These are phyloP conservation scores for Podaxis pistillaris DNA, from an alignment of 768 basidiomycete genomes.

Conservation along the genomic window DNA sequence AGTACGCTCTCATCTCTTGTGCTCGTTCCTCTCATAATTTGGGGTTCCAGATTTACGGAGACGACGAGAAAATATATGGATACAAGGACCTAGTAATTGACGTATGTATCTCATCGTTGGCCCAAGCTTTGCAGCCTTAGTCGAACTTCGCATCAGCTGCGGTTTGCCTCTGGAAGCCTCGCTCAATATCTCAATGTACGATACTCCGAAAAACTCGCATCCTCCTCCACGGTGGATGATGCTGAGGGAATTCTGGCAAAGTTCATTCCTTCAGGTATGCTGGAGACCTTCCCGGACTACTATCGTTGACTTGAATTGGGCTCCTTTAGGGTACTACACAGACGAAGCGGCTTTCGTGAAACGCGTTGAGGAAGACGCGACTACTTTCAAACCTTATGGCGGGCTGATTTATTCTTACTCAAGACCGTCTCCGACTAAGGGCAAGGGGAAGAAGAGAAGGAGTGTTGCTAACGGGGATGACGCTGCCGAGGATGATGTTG, in stretches of 20 bases:
- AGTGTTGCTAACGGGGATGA: constrained; percentile 25
- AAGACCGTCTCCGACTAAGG: constrained; percentile 46
- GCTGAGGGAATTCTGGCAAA: constrained; percentile 73
- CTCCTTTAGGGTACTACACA: constrained; percentile 64
- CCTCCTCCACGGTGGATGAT: constrained; percentile 78
- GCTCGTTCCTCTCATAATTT: neutral
- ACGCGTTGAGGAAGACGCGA: constrained; percentile 77
- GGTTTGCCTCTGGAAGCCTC: constrained; percentile 87
- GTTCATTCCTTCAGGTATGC: constrained; percentile 73
- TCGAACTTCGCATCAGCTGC: constrained; percentile 46
- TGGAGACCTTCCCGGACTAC: neutral
- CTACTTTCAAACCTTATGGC: constrained; percentile 74
- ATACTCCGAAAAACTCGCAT: constrained; percentile 64
- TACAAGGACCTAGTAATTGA: constrained; percentile 84
- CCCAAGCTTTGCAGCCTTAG: neutral
- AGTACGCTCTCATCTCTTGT: constrained; percentile 21
- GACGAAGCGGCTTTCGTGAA: constrained; percentile 64
- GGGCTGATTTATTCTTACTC: constrained; percentile 75
- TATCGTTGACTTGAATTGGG: neutral
- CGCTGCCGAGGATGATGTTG: constrained; percentile 52
- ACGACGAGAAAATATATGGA: constrained; percentile 95
- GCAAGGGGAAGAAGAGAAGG: constrained; percentile 51
- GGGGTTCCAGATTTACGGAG: constrained; percentile 79
- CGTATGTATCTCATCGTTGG: constrained; percentile 41
- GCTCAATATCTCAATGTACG: constrained; percentile 69